A percentile compares a stretch with the other conserved stretches of the same genome.
Conservation (phyloP, 2,329 filamentous ascomycete genomes). For the Myriosclerotinia duriaeana region DNA sequence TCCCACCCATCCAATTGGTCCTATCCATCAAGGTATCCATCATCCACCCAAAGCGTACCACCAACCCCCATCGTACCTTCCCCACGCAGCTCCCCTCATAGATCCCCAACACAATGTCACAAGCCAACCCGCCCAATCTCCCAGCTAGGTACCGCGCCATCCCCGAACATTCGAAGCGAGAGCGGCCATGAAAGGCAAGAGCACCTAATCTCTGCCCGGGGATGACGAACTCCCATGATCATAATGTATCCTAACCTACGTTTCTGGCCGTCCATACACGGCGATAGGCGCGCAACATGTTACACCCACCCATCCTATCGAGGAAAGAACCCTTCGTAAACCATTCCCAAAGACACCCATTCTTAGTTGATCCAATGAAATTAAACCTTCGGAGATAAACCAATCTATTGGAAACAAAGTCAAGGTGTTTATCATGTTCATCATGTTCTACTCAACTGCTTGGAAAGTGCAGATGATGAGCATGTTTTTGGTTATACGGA, state of each 20-base stretch:
- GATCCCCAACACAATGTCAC: background rate
- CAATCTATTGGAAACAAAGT: conserved; percentile 4
- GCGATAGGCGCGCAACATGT: background rate
- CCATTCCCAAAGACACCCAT: background rate
- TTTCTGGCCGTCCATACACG: background rate
- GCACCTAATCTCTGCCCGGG: background rate
- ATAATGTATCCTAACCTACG: conserved; percentile 8
- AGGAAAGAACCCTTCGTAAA: background rate
- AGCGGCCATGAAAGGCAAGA: background rate
- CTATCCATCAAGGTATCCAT: background rate
- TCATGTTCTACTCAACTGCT: background rate
- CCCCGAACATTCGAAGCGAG: background rate
- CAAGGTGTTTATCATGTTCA: background rate
- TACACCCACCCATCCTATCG: background rate
- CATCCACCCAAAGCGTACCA: background rate
- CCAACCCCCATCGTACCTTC: background rate
- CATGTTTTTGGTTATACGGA: conserved; percentile 2
- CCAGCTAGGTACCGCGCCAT: background rate
- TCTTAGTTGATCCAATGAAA: background rate
- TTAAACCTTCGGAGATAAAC: background rate
- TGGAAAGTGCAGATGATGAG: background rate
- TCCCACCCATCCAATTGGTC: background rate
- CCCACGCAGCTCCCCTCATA: background rate
- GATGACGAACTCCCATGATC: conserved; percentile 19
- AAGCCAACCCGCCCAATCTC: background rate